Base-by-base conservation (phyloP, 352 stramenopile species). In the Elongisporangium undulatum region DNA sequence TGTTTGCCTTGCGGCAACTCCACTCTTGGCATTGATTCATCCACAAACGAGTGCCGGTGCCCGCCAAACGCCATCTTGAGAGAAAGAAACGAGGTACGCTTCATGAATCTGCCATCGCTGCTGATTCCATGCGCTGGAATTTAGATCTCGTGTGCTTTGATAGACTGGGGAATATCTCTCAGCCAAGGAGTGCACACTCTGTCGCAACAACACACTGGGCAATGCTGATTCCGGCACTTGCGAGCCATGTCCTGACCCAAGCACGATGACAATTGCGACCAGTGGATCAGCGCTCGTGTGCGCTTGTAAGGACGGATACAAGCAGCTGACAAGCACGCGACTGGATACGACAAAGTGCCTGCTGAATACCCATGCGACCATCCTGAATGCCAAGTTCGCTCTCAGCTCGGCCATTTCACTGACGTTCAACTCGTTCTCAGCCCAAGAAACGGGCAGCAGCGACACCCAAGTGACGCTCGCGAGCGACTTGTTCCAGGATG, bases 401-500 rank as follows among this genome's bases (percentile, higher is more conserved):
- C 21, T 87, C 15, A 72, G 48, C 20, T 55, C 65, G 1, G 70
- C 73, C 22, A 70, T 68, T 0, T 66, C 62, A 19, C 67, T 84
- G 20, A 64, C 48, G 51, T 88, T 77, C 50, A 78, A 69, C 1
- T 72, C 69, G 56, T 87, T 88, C 51, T 41, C 61, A 19, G 39
- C 58, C 15, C 66, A 71, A 17, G 75, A 86, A 61, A 68, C 66
- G 1, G 64, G 58, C 10, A 74, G 22, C 41, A 79, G 50, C 21
- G 59, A 51, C 17, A 69, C 63, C 0, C 51, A 59, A 2, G 61
- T 88, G 5, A 67, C 67, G 0, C 58, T 86, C n/a, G 54, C 64
- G 17, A 89, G 83, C 23, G 79, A 77, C 24, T 62, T 96, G 1
- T 78, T 96, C 12, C 68, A 91, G 50, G 92, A 98, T 58, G 73